These are phyloP conservation scores for Manihot esculenta DNA, from an alignment of 441 rosid genomes.

Conservation along the genomic window DNA sequence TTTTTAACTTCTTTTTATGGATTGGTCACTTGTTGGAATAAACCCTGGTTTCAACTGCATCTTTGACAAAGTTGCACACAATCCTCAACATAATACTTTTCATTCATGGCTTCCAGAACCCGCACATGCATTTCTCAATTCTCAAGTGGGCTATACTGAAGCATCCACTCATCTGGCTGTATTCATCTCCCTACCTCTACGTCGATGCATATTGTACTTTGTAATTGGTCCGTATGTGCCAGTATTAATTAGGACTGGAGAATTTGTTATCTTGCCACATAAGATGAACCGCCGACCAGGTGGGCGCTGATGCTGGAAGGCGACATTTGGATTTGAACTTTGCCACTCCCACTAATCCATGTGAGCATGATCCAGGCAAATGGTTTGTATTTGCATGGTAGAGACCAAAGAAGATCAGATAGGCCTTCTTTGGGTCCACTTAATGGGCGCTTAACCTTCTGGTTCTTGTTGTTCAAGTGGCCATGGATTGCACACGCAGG, in stretches of 20 bases:
- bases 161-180: neutral
- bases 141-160: neutral
- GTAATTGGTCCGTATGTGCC: too few relatives aligned
- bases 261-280: too few relatives aligned
- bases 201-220: too few relatives aligned
- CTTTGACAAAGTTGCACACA: conserved; percentile 23
- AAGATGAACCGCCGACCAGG: too few relatives aligned
- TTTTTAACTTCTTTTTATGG: conserved; percentile 31
- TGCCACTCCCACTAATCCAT: neutral
- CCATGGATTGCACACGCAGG: too few relatives aligned
- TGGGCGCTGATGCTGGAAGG: neutral
- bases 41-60: conserved; percentile 1
- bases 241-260: too few relatives aligned
- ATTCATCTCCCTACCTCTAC: too few relatives aligned
- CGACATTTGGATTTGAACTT: too few relatives aligned
- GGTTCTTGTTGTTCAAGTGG: neutral
- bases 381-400: neutral
- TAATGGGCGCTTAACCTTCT: neutral
- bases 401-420: neutral
- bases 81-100: conserved; percentile 12
- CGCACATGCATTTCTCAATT: conserved; percentile 14
- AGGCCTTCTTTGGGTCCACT: neutral
- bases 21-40: conserved; percentile 4
- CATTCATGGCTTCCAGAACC: conserved; percentile 14
- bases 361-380: neutral